Base-by-base conservation (phyloP, 2,329 filamentous ascomycete genomes). In the Ophiostoma ips region DNA sequence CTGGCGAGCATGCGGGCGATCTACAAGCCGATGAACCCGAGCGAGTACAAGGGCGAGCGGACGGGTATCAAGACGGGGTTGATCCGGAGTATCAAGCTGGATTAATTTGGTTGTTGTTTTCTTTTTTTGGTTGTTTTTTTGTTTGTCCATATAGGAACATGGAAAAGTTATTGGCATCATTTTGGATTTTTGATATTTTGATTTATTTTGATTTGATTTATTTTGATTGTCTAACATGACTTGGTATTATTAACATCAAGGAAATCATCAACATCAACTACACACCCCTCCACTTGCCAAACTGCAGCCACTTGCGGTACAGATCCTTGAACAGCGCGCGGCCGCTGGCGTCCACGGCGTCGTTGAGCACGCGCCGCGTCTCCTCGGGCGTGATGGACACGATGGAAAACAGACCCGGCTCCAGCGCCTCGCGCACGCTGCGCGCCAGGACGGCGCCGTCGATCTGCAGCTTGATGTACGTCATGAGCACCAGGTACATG, bases 21-120 rank as follows among this genome's bases (percentile, higher is more conserved):
- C 13, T 96, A 89, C 71, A 87, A 88, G 67, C 87, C 87, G 54
- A 81, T 94, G 69, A 81, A 85, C 58, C 79, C 78, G 61, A 84
- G 87, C 61, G 84, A 88, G 49, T 98, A 98, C 70, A 79, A 79
- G 57, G 92, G 92, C 69, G 92, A 96, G 66, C 69, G 84, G 69
- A 92, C 89, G 38, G 92, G 92, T 79, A 94, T 98, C 70, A 96
- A 95, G 74, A 85, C 83, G 59, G 84, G 85, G 18, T 68, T 98
- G 66, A 81, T 96, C 60, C 94, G 92, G 79, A 94, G 87, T 75
- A 77, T 86, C 62, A 96, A 92, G 73, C 71, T 98, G 68, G 90
- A 31, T n/a, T 55, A 49, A n/a, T n/a, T 19, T 21, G 21, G 33
- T 33, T n/a, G 33, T 33, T 45, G 13, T 45, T 21, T 30, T 11